A percentile compares a stretch with the other conserved stretches of the same genome.
phyloP scores from a whole-genome alignment of 768 basidiomycete genomes.

The Amanita pallidorosea region DNA sequence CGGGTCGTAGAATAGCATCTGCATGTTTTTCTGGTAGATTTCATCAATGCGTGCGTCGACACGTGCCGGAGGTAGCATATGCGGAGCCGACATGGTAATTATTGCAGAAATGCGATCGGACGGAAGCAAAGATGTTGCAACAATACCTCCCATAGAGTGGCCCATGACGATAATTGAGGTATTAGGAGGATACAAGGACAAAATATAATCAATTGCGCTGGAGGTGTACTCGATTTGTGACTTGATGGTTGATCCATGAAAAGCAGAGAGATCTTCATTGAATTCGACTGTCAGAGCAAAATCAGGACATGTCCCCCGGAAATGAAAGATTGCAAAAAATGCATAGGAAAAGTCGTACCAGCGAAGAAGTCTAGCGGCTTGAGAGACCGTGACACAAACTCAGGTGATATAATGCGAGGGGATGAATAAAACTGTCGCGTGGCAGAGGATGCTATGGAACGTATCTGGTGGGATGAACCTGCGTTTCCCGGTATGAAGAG shows the following conservation, averaged over 20 bases:
- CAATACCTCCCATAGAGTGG: constrained; percentile 97
- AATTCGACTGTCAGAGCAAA: constrained; percentile 59
- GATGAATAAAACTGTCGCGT: constrained; percentile 65
- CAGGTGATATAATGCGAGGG: constrained; percentile 43
- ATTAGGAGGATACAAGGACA: constrained; percentile 58
- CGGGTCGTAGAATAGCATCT: constrained; percentile 28
- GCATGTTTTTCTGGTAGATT: constrained; percentile 47
- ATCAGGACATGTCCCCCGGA: background rate
- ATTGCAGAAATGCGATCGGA: constrained; percentile 59
- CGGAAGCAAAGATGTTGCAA: constrained; percentile 72
- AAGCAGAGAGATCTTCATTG: constrained; percentile 94
- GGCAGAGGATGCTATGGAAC: constrained; percentile 91
- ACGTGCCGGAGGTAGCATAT: constrained; percentile 77
- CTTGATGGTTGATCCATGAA: constrained; percentile 82
- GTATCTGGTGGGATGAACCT: constrained; percentile 86
- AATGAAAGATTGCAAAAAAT: background rate
- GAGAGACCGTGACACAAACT: constrained; percentile 35
- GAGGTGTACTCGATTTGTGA: constrained; percentile 71
- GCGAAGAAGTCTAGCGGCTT: constrained; percentile 80
- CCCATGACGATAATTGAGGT: constrained; percentile 72
- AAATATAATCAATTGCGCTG: constrained; percentile 64
- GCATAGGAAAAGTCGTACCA: constrained; percentile 30
- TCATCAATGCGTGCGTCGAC: constrained; percentile 72
- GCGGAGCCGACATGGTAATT: constrained; percentile 96
- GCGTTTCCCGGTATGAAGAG: constrained; percentile 97